Evolutionary conservation across 805 yeast species (phyloP), one percentile per base, ranked within the genome.

Genomic region (Yamadazyma sp.): DNA sequence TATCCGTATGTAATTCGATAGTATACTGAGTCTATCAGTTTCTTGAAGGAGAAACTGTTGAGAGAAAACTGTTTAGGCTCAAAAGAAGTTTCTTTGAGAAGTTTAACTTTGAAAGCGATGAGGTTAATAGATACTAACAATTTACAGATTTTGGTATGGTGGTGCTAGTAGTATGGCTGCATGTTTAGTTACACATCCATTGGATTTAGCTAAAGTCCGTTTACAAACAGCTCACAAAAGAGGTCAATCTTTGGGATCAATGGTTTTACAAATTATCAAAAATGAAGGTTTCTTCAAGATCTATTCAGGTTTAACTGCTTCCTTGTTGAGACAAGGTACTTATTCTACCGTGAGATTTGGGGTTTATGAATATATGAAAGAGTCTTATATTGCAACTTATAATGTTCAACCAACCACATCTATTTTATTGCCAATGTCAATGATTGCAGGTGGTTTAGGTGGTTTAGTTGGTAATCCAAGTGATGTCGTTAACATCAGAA

Each of bases 401-500:
- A 45, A 58, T 7, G 64, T 61, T 14, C 62, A 69, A 18, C 83
- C 82, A 4, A 71, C 80, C 5, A 78, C 86, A 36, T 52, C 69
- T 5, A 70, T 75, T 12, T 66, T 86, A 35, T 62, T 86, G 36
- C 87, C 91, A 7, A 71, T 80, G 60, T 85, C 95, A 4, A 85
- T 86, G 93, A 44, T 82, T n/a, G 77, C 89, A 9, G 95, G 96
- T 35, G 84, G 82, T 18, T 58, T 78, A 39, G 96, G 96, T 42
- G 95, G 95, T 7, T 60, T 86, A 15, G 82, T 84, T 2, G 96
- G 96, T 15, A 86, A 86, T 53, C 95, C 95, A 3, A 78, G 93
- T 1, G 96, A 86, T 54, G 82, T 86, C 10, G 87, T 85, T 24
- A 86, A 86, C 48, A 84, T 86, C 44, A 75, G 95, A 60, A 86